Evolutionary conservation across 2,329 filamentous ascomycete species (phyloP).

Genomic region (Verticillium dahliae): DNA sequence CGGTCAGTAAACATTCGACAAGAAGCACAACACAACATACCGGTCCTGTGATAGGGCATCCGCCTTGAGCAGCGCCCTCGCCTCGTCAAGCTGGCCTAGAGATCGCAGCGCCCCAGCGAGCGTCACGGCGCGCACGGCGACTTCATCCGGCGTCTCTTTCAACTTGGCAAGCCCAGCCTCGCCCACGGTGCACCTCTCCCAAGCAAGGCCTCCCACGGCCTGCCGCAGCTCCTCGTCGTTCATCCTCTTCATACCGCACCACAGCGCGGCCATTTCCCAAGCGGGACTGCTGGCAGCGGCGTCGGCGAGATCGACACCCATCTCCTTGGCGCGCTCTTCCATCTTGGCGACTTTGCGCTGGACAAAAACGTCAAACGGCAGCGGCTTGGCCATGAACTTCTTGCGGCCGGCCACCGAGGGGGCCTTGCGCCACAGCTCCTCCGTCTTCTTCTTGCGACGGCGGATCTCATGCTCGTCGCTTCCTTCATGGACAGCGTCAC

Average conservation of each 20-base stretch:
- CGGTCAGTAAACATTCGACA: neutral
- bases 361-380: conserved; percentile 86
- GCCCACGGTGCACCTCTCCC: conserved; percentile 51
- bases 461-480: conserved; percentile 37
- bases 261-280: conserved; percentile 90
- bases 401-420: conserved; percentile 75
- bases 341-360: conserved; percentile 81
- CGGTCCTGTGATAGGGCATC: conserved; percentile 60
- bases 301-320: conserved; percentile 65
- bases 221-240: conserved; percentile 53
- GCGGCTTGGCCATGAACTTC: conserved; percentile 78
- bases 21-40: conserved; percentile 27
- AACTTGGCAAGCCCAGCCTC: conserved; percentile 35
- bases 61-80: conserved; percentile 56
- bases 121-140: conserved; percentile 59
- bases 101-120: conserved; percentile 60
- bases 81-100: conserved; percentile 55
- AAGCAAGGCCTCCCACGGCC: conserved; percentile 58
- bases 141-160: conserved; percentile 50
- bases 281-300: conserved; percentile 74
- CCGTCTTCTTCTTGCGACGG: conserved; percentile 56
- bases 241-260: conserved; percentile 87
- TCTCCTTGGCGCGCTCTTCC: conserved; percentile 67
- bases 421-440: conserved; percentile 64
- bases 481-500: conserved; percentile 42